Conservation (phyloP, 2,329 filamentous ascomycete species). For the Fusarium chaquense region DNA sequence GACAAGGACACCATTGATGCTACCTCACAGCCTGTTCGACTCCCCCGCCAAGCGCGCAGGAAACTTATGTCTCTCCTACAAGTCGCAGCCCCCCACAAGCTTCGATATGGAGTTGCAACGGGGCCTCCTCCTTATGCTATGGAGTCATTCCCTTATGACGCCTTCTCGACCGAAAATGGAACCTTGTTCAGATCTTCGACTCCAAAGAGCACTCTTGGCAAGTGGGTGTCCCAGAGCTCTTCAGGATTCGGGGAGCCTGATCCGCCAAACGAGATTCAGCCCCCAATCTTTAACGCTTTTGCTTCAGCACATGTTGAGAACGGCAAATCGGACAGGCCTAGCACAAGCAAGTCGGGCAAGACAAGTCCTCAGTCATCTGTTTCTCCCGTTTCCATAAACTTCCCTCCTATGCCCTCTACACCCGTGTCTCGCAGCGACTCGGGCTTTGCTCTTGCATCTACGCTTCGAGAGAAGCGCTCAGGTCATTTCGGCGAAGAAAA, state of each 20-base stretch:
- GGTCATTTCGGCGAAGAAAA: slow-evolving; percentile 85
- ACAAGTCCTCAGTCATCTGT: slow-evolving; percentile 73
- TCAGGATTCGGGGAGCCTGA: slow-evolving; percentile 82
- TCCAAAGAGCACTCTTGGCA: slow-evolving; percentile 78
- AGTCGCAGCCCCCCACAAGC: slow-evolving; percentile 88
- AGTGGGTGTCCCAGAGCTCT: slow-evolving; percentile 90
- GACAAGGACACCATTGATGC: slow-evolving; percentile 92
- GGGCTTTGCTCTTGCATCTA: slow-evolving; percentile 86
- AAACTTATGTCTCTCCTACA: slow-evolving; percentile 92
- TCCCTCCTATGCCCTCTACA: slow-evolving; percentile 80
- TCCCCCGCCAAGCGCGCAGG: slow-evolving; percentile 89
- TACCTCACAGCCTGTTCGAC: slow-evolving; percentile 78
- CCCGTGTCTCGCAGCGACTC: slow-evolving; percentile 92
- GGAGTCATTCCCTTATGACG: slow-evolving; percentile 91
- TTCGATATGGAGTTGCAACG: slow-evolving; percentile 85
- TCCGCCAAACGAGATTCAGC: slow-evolving; percentile 61
- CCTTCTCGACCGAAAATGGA: slow-evolving; percentile 88
- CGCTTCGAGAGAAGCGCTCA: slow-evolving; percentile 92
- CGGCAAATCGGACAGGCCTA: slow-evolving; percentile 78
- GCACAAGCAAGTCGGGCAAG: slow-evolving; percentile 75
- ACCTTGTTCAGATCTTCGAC: slow-evolving; percentile 81
- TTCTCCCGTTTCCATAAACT: slow-evolving; percentile 83
- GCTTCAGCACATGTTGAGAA: slow-evolving; percentile 78
- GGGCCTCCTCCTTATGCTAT: slow-evolving; percentile 93
- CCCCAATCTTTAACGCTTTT: slow-evolving; percentile 92